Base-by-base conservation (phyloP, 2,329 filamentous ascomycete species). In the Fusarium mundagurra region DNA sequence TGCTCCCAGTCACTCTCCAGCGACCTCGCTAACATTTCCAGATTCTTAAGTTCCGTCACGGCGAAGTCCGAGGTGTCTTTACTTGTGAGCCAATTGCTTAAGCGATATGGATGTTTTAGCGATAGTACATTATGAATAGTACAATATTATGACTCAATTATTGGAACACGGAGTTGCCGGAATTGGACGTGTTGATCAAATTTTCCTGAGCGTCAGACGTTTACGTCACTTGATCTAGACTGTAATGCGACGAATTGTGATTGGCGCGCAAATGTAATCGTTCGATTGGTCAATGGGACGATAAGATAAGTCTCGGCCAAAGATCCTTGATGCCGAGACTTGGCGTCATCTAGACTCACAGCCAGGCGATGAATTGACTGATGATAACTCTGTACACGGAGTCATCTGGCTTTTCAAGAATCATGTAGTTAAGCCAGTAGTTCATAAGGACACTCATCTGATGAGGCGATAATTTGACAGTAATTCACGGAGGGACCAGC, bases 11-110 rank as follows among this genome's bases (percentile, higher is more conserved):
- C 45, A 17, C 3, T 48, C 6, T n/a, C n/a, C n/a, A n/a, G n/a
- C n/a, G n/a, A 39, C 41, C 27, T 31, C 17, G 41, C 71, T 78
- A 73, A 78, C 60, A 44, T 43, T 33, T 24, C 8, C 47, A 80
- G 79, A 72, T 71, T 57, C 55, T 64, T 50, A 74, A 81, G 65
- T 81, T 78, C 67, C 39, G 69, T 18, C 59, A 74, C 13, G 79
- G 79, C 61, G 74, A 67, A 13, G 77, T 81, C 51, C 76, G 76
- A 24, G 69, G 77, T 38, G 74, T 76, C 12, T 81, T 81, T 64
- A 80, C 78, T 27, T 81, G 79, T 71, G 71, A 64, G 5, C 78
- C 79, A 24, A 73, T 80, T 66, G 76, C 71, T 64, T 80, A 78
- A 76, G 69, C 61, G 55, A 62, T 39, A 45, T 45, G 45, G 20